Evolutionary conservation across 768 basidiomycete species (phyloP), one percentile per base, ranked within the genome.

Genomic region (Mycena rosella): DNA sequence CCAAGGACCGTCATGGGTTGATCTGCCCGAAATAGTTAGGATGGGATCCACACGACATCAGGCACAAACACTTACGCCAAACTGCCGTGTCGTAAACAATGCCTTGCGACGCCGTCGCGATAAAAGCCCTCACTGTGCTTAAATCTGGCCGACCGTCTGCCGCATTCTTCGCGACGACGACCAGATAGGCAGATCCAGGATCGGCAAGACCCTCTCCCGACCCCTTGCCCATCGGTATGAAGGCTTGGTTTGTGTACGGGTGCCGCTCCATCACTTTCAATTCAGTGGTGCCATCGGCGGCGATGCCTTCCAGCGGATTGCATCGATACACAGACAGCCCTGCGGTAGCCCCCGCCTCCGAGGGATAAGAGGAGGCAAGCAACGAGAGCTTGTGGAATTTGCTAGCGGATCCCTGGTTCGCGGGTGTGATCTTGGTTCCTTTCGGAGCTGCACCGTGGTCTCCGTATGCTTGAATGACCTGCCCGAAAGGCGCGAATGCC

Each of bases 361-460:
- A 73, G 0, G 92, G 88, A 78, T 96, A 98, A 8, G 87, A 88
- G 5, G 87, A 85, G 15, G 81, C 79, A 32, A 94, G 80, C n/a
- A 90, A 83, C 4, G 94, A 87, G 38, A 99, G 86, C 76, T 96
- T 94, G 82, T 99, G 96, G 81, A 93, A 98, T 79, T 99, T 99
- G 73, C 79, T 85, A 0, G 98, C 98, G 4, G 95, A 94, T 45
- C 94, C 96, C 69, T 88, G 91, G 78, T 99, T 99, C 30, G 95
- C 96, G 20, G 86, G 81, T 4, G 95, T 95, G 59, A 95, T 86
- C 73, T 87, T 89, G 42, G 88, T 86, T 11, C 86, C 88, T 56
- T 87, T 88, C 1, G 95, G 91, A 7, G 88, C 91, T 15, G 90
- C 86, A 17, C 86, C 77, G 47, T 86, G 83, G 73, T 93, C 88